Conservation (phyloP, 1,284 basidiomycete genomes). For the Ganoderma multipileum region DNA sequence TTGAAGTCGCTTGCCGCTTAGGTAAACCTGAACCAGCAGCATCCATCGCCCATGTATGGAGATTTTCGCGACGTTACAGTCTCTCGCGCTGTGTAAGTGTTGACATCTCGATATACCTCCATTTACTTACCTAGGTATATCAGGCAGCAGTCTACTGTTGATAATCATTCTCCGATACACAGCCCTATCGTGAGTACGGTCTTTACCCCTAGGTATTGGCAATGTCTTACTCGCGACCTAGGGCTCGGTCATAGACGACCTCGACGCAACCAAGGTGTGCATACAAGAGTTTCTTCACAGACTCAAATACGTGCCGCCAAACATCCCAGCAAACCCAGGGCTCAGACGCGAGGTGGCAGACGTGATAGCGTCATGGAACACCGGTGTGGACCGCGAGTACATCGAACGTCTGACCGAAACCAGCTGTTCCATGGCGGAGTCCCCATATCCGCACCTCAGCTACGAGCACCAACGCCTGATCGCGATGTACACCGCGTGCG, state of each 20-base stretch:
- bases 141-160: not conserved
- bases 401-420: slow-evolving; percentile 12
- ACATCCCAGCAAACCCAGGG: slow-evolving; percentile 4
- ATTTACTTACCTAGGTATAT: not conserved
- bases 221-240: not conserved
- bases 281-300: slow-evolving; percentile 14
- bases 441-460: slow-evolving; percentile 21
- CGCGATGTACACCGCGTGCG: slow-evolving; percentile 25
- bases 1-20: too few species aligned
- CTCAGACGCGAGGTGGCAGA: slow-evolving; percentile 14
- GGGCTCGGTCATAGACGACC: not conserved
- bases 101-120: not conserved
- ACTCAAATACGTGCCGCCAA: slow-evolving; percentile 13
- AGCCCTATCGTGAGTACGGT: not conserved
- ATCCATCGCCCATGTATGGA: too few species aligned
- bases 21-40: too few species aligned
- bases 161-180: not conserved
- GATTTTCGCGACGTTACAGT: too few species aligned
- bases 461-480: slow-evolving; percentile 20
- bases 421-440: slow-evolving; percentile 19
- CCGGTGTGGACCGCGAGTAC: slow-evolving; percentile 1
- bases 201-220: not conserved
- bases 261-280: slow-evolving; percentile 5
- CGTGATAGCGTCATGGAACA: slow-evolving; percentile 23
- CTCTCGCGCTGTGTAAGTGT: too few species aligned